Conservation (phyloP, 176 grass and related monocot genomes). For the Oryza officinalis region DNA sequence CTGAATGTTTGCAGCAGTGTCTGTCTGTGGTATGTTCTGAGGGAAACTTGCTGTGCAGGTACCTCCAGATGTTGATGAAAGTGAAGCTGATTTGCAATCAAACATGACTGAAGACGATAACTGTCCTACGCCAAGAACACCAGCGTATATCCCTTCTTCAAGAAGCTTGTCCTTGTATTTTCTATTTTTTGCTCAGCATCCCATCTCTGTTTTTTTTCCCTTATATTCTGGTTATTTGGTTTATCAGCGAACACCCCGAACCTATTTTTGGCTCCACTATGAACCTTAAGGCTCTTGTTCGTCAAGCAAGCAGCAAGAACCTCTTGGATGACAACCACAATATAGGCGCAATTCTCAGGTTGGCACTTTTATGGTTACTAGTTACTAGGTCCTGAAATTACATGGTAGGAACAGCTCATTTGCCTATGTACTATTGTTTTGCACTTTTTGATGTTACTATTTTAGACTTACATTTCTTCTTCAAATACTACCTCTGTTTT, state of each 20-base stretch:
- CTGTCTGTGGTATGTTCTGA: not conserved
- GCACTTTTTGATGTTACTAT: not conserved
- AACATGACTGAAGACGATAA: slow-evolving; percentile 6
- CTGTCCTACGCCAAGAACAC: slow-evolving; percentile 12
- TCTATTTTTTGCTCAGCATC: not conserved
- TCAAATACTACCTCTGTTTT: too few relatives aligned
- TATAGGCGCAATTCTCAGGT: slow-evolving; percentile 27
- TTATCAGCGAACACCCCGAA: slow-evolving; percentile 42
- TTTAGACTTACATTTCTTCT: not conserved
- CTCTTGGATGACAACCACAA: slow-evolving; percentile 22
- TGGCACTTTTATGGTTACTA: not conserved
- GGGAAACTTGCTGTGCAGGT: slow-evolving; percentile 27
- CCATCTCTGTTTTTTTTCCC: not conserved
- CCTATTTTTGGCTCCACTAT: slow-evolving; percentile 55
- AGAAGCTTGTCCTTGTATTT: not conserved
- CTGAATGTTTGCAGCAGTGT: not conserved
- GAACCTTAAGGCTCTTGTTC: slow-evolving; percentile 44
- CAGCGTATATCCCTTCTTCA: slow-evolving; percentile 1
- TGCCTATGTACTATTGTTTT: not conserved
- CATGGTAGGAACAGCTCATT: not conserved
- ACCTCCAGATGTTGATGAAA: slow-evolving; percentile 18
- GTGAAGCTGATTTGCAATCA: slow-evolving; percentile 8
- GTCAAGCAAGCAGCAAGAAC: slow-evolving; percentile 41
- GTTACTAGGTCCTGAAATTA: not conserved
- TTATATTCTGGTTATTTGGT: not conserved